Base-by-base conservation (phyloP, 768 basidiomycete genomes). In the Russula foetens region DNA sequence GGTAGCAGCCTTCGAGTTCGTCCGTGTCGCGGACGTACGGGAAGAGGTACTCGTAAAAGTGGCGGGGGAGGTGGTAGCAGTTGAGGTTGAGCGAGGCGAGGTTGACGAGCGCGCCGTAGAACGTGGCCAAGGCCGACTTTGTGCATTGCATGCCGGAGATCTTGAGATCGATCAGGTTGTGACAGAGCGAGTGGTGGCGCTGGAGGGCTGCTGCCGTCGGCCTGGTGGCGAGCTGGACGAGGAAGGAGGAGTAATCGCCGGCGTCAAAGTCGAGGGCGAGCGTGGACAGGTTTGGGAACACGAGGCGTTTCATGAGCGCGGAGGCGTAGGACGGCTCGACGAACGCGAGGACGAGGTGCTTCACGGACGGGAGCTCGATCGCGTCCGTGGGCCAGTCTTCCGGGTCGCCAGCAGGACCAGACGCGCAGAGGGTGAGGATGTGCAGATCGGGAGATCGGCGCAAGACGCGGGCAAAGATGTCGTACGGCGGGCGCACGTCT, bases 401-500 rank as follows among this genome's bases (percentile, higher is more conserved):
- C 9, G 75, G 74, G 17, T 68, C 60, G 38, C 74, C 78, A 2
- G 71, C 68, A 14, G 88, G 86, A 0, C 87, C 85, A 11, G 88
- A 86, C 48, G 75, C 67, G 39, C 74, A 76, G 9, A 90, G 73
- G 3, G 75, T 75, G 57, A 91, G 77, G 2, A 69, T 75, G 31
- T 75, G 69, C 9, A 90, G 77, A 41, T 79, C 71, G 3, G 86
- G 81, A 4, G 84, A 84, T 24, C 71, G 66, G 11, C 71, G 69
- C 41, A 91, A 68, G 21, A 87, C 82, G 31, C 76, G 67, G 28
- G 71, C 67, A 63, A 90, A 84, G 15, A 79, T 75, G 11, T 66
- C 60, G 71, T 79, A 86, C 4, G 78, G 75, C 2, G 86, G 88
- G 14, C 86, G 81, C 15, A 84, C 84, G 66, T 86, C 81, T 29